Conservation (phyloP, 805 yeast species). For the Hanseniaspora guilliermondii region DNA sequence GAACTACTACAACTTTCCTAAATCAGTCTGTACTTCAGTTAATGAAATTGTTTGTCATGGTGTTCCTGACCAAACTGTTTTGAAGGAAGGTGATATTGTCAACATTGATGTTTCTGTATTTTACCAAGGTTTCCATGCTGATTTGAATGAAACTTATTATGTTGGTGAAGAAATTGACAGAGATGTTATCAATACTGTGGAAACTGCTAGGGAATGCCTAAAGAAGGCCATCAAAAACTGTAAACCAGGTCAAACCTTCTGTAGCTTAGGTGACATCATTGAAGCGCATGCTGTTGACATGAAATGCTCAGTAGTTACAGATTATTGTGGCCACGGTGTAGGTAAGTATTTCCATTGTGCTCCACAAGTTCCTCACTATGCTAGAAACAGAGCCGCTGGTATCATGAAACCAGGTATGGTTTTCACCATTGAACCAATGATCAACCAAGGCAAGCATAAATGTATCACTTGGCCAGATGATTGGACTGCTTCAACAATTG, state of each 20-base stretch:
- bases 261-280: conserved; percentile 75
- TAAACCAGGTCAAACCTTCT: conserved; percentile 83
- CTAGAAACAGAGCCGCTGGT: conserved; percentile 84
- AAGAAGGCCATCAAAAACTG: conserved; percentile 72
- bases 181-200: conserved; percentile 75
- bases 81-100: conserved; percentile 88
- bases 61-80: conserved; percentile 77
- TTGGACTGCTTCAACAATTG: conserved; percentile 89
- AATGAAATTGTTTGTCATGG: conserved; percentile 97
- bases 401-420: conserved; percentile 91
- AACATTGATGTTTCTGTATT: conserved; percentile 80
- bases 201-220: conserved; percentile 77
- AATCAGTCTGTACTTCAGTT: conserved; percentile 81
- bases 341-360: conserved; percentile 78
- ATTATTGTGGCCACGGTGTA: conserved; percentile 91
- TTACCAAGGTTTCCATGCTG: conserved; percentile 84
- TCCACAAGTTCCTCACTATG: conserved; percentile 90
- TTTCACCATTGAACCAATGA: conserved; percentile 96
- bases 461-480: conserved; percentile 93
- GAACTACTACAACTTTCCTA: conserved; percentile 88
- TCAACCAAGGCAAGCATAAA: conserved; percentile 67
- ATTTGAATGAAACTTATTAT: conserved; percentile 90
- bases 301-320: conserved; percentile 73
- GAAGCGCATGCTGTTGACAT: conserved; percentile 74
- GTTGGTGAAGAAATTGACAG: conserved; percentile 80